Evolutionary conservation across 805 yeast species (phyloP), one percentile per base, ranked within the genome.

Genomic region (Starmerella apicola): DNA sequence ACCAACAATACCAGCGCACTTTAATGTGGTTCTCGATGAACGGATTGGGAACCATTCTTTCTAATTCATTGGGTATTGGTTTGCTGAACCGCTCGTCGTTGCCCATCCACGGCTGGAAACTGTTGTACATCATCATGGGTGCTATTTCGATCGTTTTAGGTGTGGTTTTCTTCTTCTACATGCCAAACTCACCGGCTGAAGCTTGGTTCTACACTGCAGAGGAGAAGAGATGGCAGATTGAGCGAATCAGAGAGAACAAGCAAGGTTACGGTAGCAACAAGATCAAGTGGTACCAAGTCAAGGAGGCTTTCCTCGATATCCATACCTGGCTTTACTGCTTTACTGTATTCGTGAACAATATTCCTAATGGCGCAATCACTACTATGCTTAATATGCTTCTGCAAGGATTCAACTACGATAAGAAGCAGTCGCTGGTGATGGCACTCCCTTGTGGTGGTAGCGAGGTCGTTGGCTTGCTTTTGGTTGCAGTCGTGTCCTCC

Each of bases 91-190:
- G 42, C 6, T 23, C 30, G 4, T 39, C 32, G 12, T 23, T 50
- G 37, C 28, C 41, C 24, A 28, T 37, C 62, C 21, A 57, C 74
- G 64, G 77, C 3, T 81, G 86, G 86, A 74, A 70, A 51, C 54
- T 72, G 12, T 55, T 76, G 3, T 80, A 69, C 53, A 59, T 80
- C 35, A 62, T 77, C 23, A 67, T 72, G 31, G 93, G 91, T 13
- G 54, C 65, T 6, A 64, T 74, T 41, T 76, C 83, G 2, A 56
- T 76, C 5, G 51, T 68, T 9, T 51, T 72, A 13, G 81, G 80
- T 5, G 38, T 68, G 9, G 38, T 66, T 9, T 62, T 74, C 43
- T 55, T 57, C 32, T 46, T 71, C 39, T 72, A 71, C 55, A 52
- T 78, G 36, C 81, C 82, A 13, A 76, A 72, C 47, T 55, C 62